These are phyloP conservation scores for Chalaropsis ovoidea DNA, from an alignment of 2,329 filamentous ascomycete genomes.

Conservation along the genomic window DNA sequence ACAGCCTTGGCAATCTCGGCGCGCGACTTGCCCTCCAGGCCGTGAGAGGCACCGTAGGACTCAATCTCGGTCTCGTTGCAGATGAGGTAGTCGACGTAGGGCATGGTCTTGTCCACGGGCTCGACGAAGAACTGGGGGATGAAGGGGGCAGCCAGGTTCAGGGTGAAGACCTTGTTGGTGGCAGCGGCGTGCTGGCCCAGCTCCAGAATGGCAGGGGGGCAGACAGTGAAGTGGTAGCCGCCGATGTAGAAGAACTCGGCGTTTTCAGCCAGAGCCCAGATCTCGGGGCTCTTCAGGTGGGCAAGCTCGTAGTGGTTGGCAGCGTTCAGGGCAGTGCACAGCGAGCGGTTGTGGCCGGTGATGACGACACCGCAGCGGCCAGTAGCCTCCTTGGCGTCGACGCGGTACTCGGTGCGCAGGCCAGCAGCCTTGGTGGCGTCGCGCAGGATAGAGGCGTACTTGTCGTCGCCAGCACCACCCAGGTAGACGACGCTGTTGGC, in stretches of 20 bases:
- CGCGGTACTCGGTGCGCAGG: constrained; percentile 86
- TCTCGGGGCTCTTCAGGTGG: constrained; percentile 79
- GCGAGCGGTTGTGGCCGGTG: constrained; percentile 87
- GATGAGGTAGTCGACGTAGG: constrained; percentile 92
- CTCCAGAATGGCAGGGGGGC: constrained; percentile 78
- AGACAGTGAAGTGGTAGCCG: constrained; percentile 96
- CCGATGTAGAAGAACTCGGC: constrained; percentile 87
- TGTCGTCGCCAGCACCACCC: constrained; percentile 88
- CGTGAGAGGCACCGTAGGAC: constrained; percentile 75
- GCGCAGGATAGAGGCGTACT: constrained; percentile 80
- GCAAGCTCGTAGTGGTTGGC: constrained; percentile 96
- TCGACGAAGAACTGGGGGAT: constrained; percentile 98
- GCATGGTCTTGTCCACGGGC: constrained; percentile 69
- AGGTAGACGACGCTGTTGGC: constrained; percentile 85
- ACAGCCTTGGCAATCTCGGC: constrained; percentile 76
- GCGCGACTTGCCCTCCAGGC: constrained; percentile 63
- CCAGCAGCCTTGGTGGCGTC: constrained; percentile 80
- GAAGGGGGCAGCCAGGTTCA: constrained; percentile 91
- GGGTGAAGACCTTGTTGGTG: constrained; percentile 82
- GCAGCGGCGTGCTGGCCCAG: constrained; percentile 80
- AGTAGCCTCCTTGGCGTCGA: constrained; percentile 73
- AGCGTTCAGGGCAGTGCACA: constrained; percentile 90
- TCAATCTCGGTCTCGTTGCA: constrained; percentile 94
- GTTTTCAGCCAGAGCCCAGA: constrained; percentile 85
- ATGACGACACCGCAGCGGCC: constrained; percentile 95